Evolutionary conservation across 1,284 basidiomycete genomes (phyloP), one percentile per base, ranked within the genome.

Genomic region (Tylopilus sp.): DNA sequence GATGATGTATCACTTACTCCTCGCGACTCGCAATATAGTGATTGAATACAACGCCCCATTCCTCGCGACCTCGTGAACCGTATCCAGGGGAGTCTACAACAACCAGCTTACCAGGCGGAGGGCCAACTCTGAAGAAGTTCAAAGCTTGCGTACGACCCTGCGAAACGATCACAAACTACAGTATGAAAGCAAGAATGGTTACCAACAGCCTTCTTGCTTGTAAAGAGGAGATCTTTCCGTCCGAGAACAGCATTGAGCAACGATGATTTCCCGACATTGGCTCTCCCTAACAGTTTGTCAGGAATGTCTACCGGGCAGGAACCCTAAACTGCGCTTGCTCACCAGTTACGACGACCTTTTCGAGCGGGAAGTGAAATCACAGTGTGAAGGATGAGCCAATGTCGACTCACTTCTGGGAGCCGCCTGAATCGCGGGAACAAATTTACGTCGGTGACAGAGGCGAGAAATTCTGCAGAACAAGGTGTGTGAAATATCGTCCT

Each of bases 21-120:
- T 75, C 64, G 21, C 86, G 78, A 26, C 67, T 76, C 41, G 73
- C 60, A 15, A 87, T 55, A 59, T 89, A 89, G 39, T 78, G 66
- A 46, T 84, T 72, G 63, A 89, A 86, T 2, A 87, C 56, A 30
- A 70, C 58, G 1, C 87, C 86, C 86, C 86, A 89, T 66, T 87
- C 83, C 23, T 75, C 73, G 39, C 84, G 74, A 10, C 87, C 86
- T 46, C 85, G 74, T n/a, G 73, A 65, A 40, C 87, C 87, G 59
- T 89, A 90, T 7, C 87, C 87, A 4, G 87, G 87, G 9, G 87
- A 76, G 56, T 90, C 87, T 6, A 89, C 86, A 2, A 90, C 68
- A 18, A 88, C 61, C 23, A 86, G 71, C 30, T 78, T 73, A 29
- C 79, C 79, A 11, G 77, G 77, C 13, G 70, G 66, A 6, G 69